phyloP scores from a whole-genome alignment of 345 rosid species.

The Bruguiera sexangula region DNA sequence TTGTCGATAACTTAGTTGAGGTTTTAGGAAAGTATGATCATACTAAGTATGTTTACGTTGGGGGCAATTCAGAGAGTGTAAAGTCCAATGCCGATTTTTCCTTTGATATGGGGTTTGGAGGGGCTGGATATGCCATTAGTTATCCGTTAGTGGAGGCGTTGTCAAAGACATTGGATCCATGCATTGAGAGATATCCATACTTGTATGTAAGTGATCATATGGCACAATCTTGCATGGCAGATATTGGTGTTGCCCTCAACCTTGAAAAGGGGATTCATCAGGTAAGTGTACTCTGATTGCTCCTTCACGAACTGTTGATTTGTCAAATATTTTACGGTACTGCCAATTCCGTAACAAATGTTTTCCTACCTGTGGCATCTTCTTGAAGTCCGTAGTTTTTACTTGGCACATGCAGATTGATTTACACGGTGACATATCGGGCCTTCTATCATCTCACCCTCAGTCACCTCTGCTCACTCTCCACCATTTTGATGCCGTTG shows the following conservation, averaged over 20 bases:
- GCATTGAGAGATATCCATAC: constrained; percentile 19
- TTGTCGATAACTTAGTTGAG: constrained; percentile 18
- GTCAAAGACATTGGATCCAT: constrained; percentile 13
- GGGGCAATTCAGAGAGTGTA: constrained; percentile 15
- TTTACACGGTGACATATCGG: constrained; percentile 58
- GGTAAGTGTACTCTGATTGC: constrained; percentile 28
- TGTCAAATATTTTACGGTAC: too few relatives aligned
- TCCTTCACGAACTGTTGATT: too few relatives aligned
- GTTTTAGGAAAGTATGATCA: constrained; percentile 16
- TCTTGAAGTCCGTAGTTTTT: neutral
- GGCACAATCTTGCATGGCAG: constrained; percentile 44
- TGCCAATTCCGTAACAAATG: too few relatives aligned
- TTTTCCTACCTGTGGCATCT: too few relatives aligned
- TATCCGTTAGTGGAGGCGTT: constrained; percentile 16
- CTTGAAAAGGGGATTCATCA: constrained; percentile 58
- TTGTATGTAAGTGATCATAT: constrained; percentile 17
- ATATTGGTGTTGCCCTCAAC: constrained; percentile 43
- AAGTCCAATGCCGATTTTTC: constrained; percentile 23
- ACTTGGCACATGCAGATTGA: constrained; percentile 43
- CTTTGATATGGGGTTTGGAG: constrained; percentile 26
- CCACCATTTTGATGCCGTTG: constrained; percentile 58
- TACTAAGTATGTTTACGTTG: constrained; percentile 17
- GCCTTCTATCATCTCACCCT: constrained; percentile 64
- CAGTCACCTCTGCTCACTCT: constrained; percentile 48
- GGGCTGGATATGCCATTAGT: constrained; percentile 24